Base-by-base conservation (phyloP, 2,329 filamentous ascomycete genomes). In the Ophiocordyceps unilateralis region DNA sequence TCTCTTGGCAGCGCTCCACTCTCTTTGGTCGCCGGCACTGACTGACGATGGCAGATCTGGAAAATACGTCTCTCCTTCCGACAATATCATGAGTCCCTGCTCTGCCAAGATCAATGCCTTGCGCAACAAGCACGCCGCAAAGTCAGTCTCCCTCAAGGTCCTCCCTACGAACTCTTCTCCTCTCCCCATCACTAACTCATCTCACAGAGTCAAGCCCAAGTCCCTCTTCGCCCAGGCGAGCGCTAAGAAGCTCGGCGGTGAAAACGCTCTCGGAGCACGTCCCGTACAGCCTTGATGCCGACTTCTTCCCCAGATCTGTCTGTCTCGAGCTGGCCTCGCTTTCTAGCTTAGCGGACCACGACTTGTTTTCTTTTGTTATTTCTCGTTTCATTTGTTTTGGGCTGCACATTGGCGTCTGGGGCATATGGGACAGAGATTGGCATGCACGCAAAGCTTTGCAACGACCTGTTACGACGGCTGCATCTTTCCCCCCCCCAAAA, bases 61-160 rank as follows among this genome's bases (percentile, higher is more conserved):
- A 6, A 45, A 47, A 50, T 89, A 88, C 63, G 69, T 88, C 58
- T 88, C 82, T 17, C 85, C 85, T 3, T 88, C 83, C n/a, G 85
- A 93, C 62, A 78, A 77, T 63, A 88, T 93, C 67, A 83, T 87
- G 78, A 87, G 81, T 53, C 85, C 85, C 30, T 87, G 83, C 62
- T 83, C 80, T 17, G 80, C 83, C 60, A 91, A 91, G 71, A 74
- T 91, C 53, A 81, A 72, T 49, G 80, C 81, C 36, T 76, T 88
- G 61, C 82, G 83, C 63, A 83, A 76, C 65, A 87, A 86, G 68
- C 80, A 85, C 55, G 78, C 78, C 48, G 73, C 72, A 64, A 89
- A 87, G 81, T 85, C 69, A 58, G 74, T 70, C 39, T n/a, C n/a
- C n/a, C n/a, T n/a, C n/a, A n/a, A n/a, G n/a, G n/a, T n/a, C n/a